phyloP scores from a whole-genome alignment of 2,329 filamentous ascomycete genomes.

The Botrytis aclada region DNA sequence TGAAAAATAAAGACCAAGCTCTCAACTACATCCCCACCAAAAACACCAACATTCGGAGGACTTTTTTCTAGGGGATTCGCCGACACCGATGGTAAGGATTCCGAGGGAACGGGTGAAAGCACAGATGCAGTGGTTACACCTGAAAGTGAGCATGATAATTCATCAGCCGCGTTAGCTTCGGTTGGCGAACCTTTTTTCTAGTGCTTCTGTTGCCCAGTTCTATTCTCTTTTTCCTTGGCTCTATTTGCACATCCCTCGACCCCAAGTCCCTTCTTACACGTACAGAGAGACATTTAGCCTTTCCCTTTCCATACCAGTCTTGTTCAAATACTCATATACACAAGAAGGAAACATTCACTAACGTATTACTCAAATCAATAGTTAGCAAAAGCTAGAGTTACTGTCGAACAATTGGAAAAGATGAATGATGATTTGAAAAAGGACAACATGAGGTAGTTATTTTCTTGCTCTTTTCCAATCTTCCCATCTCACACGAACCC shows the following conservation, averaged over 20 bases:
- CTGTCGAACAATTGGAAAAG: constrained; percentile 42
- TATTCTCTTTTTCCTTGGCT: not conserved
- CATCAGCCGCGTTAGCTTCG: constrained; percentile 64
- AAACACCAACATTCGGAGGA: constrained; percentile 41
- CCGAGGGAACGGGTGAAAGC: constrained; percentile 29
- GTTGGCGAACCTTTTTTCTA: constrained; percentile 47
- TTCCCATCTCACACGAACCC: not conserved
- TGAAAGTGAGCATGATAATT: constrained; percentile 60
- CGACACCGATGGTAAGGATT: constrained; percentile 35
- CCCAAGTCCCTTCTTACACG: not conserved
- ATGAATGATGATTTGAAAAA: constrained; percentile 55
- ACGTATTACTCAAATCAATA: constrained; percentile 27
- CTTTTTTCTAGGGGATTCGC: constrained; percentile 56
- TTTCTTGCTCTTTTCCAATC: not conserved
- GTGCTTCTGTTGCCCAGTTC: constrained; percentile 25
- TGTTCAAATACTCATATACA: not conserved
- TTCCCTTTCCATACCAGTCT: not conserved
- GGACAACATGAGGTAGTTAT: constrained; percentile 47
- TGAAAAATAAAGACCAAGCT: constrained; percentile 38
- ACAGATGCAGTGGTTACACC: constrained; percentile 42
- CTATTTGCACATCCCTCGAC: not conserved
- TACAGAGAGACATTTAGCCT: not conserved
- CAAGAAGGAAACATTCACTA: constrained; percentile 20
- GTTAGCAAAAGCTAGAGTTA: constrained; percentile 38
- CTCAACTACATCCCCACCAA: constrained; percentile 42